Evolutionary conservation across 805 yeast genomes (phyloP).

Genomic region (Zygotorulaspora danielsina): DNA sequence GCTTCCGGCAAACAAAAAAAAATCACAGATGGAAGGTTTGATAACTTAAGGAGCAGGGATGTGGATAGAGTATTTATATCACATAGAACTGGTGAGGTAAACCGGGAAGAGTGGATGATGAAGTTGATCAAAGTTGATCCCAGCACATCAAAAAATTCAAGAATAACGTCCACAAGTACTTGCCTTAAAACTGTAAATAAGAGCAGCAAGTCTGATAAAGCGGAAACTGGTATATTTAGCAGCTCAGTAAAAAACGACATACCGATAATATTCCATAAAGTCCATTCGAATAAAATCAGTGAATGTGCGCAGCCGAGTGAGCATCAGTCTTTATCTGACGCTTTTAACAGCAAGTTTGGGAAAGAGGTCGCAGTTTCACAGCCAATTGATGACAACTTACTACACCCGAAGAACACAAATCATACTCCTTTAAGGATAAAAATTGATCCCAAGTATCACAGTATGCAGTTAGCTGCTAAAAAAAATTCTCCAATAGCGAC

Average conservation of each 20-base stretch:
- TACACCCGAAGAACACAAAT: neutral
- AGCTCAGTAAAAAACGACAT: neutral
- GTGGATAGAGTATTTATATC: too few relatives aligned
- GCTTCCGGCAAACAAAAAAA: constrained; percentile 1
- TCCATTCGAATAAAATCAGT: constrained; percentile 6
- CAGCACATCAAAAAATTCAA: constrained; percentile 5
- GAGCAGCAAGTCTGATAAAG: neutral
- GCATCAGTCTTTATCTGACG: constrained; percentile 1
- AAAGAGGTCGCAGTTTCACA: neutral
- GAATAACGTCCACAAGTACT: constrained; percentile 1
- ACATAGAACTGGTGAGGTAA: too few relatives aligned
- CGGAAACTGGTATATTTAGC: neutral
- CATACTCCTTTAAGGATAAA: constrained; percentile 7
- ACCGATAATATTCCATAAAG: constrained; percentile 13
- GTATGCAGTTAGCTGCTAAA: constrained; percentile 2
- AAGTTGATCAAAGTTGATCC: constrained; percentile 18
- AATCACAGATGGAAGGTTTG: neutral
- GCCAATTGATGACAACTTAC: neutral
- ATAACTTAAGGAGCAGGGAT: too few relatives aligned
- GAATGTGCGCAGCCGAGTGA: constrained; percentile 2
- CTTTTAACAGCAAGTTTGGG: constrained; percentile 1
- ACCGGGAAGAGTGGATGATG: too few relatives aligned
- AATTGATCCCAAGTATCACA: constrained; percentile 11
- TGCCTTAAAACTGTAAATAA: neutral
- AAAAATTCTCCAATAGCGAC: constrained; percentile 1